These are phyloP conservation scores for Neurospora sp. DNA, from an alignment of 495 filamentous ascomycete genomes.

Conservation along the genomic window DNA sequence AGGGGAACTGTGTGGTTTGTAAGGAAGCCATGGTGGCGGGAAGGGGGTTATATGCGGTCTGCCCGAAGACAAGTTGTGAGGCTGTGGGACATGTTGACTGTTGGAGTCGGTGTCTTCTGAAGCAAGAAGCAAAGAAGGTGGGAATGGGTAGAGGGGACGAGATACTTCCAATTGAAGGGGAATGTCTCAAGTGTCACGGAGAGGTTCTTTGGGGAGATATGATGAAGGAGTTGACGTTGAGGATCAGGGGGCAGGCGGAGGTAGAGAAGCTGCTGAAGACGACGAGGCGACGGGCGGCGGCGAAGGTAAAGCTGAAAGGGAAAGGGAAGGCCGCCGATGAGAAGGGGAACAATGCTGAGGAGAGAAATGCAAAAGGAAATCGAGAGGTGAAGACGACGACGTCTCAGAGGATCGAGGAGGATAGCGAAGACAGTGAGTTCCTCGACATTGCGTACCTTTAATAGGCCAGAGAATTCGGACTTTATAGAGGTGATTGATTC, in stretches of 20 bases:
- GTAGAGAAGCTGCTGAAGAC: slow-evolving; percentile 53
- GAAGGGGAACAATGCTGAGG: background rate
- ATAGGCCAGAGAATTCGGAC: background rate
- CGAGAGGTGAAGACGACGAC: background rate
- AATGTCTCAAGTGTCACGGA: slow-evolving; percentile 60
- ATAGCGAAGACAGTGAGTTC: background rate
- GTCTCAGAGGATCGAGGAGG: background rate
- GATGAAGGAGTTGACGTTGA: slow-evolving; percentile 69
- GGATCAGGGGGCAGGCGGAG: slow-evolving; percentile 56
- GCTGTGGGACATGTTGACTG: slow-evolving; percentile 66
- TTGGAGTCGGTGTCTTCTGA: slow-evolving; percentile 57
- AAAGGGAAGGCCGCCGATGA: background rate
- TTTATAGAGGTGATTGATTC: background rate
- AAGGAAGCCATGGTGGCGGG: slow-evolving; percentile 32
- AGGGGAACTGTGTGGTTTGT: slow-evolving; percentile 58
- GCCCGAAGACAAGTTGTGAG: slow-evolving; percentile 55
- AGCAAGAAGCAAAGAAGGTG: slow-evolving; percentile 6
- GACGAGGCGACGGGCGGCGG: slow-evolving; percentile 23
- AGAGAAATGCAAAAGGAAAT: background rate
- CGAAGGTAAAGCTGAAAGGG: slow-evolving; percentile 6
- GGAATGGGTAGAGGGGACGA: slow-evolving; percentile 20
- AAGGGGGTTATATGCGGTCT: slow-evolving; percentile 53
- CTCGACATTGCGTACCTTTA: background rate
- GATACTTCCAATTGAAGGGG: slow-evolving; percentile 58
- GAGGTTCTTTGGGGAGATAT: slow-evolving; percentile 63